These are phyloP conservation scores for Delitschia confertaspora DNA, from an alignment of 495 filamentous ascomycete species.

Conservation along the genomic window DNA sequence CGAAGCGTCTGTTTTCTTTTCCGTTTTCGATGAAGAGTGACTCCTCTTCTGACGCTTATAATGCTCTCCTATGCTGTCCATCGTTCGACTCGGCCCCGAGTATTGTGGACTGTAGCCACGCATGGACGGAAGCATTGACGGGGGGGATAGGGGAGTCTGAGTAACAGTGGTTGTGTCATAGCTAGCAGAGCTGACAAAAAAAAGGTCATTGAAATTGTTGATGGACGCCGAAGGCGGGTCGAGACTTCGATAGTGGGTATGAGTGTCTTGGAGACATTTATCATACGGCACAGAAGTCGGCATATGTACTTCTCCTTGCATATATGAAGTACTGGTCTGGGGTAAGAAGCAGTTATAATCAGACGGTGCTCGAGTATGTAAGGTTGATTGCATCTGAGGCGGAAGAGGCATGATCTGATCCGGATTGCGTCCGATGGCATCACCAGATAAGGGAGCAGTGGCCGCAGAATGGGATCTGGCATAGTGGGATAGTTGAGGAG, in stretches of 20 bases:
- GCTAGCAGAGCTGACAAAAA: slow-evolving; percentile 1
- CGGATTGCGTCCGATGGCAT: slow-evolving; percentile 22
- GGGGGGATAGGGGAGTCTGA: slow-evolving; percentile 15
- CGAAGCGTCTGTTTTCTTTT: too few relatives aligned
- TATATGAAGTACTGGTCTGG: background rate
- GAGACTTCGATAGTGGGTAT: too few relatives aligned
- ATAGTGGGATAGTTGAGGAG: slow-evolving; percentile 8
- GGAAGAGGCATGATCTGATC: slow-evolving; percentile 19
- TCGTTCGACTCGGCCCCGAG: background rate
- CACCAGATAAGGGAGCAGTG: slow-evolving; percentile 10
- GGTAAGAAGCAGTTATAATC: slow-evolving; percentile 3
- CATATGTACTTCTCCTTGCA: background rate
- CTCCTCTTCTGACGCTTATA: slow-evolving; percentile 20
- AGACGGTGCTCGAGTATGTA: slow-evolving; percentile 6
- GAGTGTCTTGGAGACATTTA: slow-evolving; percentile 7
- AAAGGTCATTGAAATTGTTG: too few relatives aligned
- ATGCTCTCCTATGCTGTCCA: slow-evolving; percentile 4
- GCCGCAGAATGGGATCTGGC: slow-evolving; percentile 18
- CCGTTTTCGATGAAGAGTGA: slow-evolving; percentile 21
- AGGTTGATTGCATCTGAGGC: slow-evolving; percentile 11
- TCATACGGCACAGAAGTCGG: slow-evolving; percentile 20
- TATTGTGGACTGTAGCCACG: slow-evolving; percentile 2
- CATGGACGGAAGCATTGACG: slow-evolving; percentile 23
- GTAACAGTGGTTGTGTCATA: slow-evolving; percentile 1
- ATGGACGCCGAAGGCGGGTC: too few relatives aligned